Evolutionary conservation across 2,329 filamentous ascomycete genomes (phyloP).

Genomic region (Colletotrichum paranaense): DNA sequence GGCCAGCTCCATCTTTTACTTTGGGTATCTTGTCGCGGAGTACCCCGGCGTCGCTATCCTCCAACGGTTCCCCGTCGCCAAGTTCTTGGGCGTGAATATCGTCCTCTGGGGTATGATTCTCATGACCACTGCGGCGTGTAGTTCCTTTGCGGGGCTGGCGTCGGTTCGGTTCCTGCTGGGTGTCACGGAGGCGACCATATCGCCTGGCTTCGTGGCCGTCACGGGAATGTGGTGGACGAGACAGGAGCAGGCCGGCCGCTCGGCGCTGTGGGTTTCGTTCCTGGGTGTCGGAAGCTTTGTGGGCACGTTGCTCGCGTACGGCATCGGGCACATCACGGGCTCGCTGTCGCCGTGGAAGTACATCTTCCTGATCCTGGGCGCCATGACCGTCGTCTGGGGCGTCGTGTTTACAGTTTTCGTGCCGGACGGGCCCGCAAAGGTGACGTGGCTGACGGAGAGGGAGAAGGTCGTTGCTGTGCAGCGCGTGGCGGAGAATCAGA

Average conservation of each 20-base stretch:
- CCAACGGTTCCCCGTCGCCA: constrained; percentile 42
- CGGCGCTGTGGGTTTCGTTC: constrained; percentile 51
- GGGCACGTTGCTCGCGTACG: constrained; percentile 47
- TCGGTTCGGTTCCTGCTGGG: constrained; percentile 51
- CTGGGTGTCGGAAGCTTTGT: constrained; percentile 50
- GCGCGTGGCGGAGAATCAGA: constrained; percentile 43
- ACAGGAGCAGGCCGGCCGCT: constrained; percentile 49
- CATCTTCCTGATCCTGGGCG: constrained; percentile 49
- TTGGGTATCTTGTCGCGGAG: constrained; percentile 45
- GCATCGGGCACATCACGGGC: constrained; percentile 45
- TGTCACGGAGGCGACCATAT: constrained; percentile 47
- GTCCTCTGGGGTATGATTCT: constrained; percentile 46
- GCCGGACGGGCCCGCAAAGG: constrained; percentile 44
- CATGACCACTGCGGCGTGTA: constrained; percentile 46
- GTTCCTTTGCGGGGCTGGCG: constrained; percentile 45
- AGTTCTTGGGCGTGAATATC: constrained; percentile 44
- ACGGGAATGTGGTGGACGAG: constrained; percentile 53
- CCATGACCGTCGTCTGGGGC: constrained; percentile 43
- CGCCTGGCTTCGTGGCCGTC: constrained; percentile 49
- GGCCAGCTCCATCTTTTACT: constrained; percentile 48
- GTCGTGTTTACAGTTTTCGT: constrained; percentile 42
- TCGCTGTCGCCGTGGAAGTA: constrained; percentile 45
- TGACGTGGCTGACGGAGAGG: constrained; percentile 44
- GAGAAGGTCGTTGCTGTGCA: constrained; percentile 43
- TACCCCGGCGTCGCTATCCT: constrained; percentile 46